Base-by-base conservation (phyloP, 352 stramenopile genomes). In the Pythium volutum region DNA sequence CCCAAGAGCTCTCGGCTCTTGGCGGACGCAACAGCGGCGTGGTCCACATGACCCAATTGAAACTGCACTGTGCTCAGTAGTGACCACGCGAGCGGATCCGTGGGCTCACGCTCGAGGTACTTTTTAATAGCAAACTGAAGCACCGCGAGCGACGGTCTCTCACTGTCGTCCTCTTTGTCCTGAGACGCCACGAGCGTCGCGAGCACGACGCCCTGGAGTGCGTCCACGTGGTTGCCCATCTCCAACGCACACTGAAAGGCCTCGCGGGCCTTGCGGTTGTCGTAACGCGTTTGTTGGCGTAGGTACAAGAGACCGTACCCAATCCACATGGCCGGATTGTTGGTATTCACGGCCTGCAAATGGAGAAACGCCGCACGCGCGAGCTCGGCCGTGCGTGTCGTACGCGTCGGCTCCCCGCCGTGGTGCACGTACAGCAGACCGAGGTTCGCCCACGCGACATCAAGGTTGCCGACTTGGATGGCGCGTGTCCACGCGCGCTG, bases 281-380 rank as follows among this genome's bases (percentile, higher is more conserved):
- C 73, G 25, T 60, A 45, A 20, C 52, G 31, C 14, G 55, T 84
- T 9, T 36, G 23, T 51, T 88, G 73, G 4, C 68, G 69, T 26
- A 77, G 74, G 67, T 79, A 79, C 16, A 96, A 59, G 71, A 96
- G 84, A 3, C 78, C 83, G 68, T 96, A 92, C 14, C 84, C 87
- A 54, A 88, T 91, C 87, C 87, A 96, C 84, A 96, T 94, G 14
- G 79, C 76, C 0, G 83, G 80, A 42, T 93, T 93, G 66, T 84
- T 83, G 16, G 84, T 64, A 50, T 92, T 94, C 16, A 96, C 76
- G 10, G 77, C 82, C 49, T 96, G 84, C 14, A 96, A 57, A 36
- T 91, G 81, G n/a, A 94, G 67, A 34, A 96, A 87, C 15, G 82
- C 81, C 25, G 88, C 83, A 50, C 88, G 84, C 10, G 87, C 83